phyloP scores from a whole-genome alignment of 441 rosid genomes.

The Rhodomyrtus psidioides region DNA sequence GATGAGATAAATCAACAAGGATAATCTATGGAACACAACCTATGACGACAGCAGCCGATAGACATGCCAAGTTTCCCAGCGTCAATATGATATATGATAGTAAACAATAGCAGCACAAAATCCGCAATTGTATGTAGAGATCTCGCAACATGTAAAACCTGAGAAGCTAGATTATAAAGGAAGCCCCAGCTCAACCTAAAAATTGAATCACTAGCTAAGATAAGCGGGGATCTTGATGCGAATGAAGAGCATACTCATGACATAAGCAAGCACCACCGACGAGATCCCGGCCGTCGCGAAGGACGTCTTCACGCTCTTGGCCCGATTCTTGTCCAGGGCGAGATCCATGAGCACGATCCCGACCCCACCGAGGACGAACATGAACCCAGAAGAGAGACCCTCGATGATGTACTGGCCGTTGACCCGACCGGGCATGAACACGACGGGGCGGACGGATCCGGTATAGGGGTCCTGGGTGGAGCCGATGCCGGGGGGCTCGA shows the following conservation, averaged over 20 bases:
- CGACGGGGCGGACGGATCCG: slow-evolving; percentile 81
- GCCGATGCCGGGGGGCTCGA: slow-evolving; percentile 96
- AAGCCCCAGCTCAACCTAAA: neutral
- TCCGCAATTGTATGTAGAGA: neutral
- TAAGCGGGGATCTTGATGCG: slow-evolving; percentile 97
- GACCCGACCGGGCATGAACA: slow-evolving; percentile 83
- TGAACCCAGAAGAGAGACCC: slow-evolving; percentile 91
- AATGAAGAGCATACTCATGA: slow-evolving; percentile 89
- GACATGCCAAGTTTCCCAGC: neutral
- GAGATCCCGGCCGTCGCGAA: slow-evolving; percentile 75
- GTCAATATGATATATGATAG: neutral
- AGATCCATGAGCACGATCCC: slow-evolving; percentile 85
- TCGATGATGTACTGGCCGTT: slow-evolving; percentile 95
- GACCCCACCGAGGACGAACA: slow-evolving; percentile 80
- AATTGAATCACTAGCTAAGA: slow-evolving; percentile 33
- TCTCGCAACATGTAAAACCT: neutral
- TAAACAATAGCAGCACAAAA: neutral
- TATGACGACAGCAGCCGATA: neutral
- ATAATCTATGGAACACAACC: neutral
- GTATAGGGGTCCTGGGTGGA: slow-evolving; percentile 77
- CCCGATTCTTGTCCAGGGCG: slow-evolving; percentile 73
- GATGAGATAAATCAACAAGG: neutral
- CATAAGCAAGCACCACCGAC: slow-evolving; percentile 64
- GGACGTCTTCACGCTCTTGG: slow-evolving; percentile 63
- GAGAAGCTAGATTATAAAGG: neutral